Evolutionary conservation across 345 rosid genomes (phyloP).

Genomic region (Hevea brasiliensis): DNA sequence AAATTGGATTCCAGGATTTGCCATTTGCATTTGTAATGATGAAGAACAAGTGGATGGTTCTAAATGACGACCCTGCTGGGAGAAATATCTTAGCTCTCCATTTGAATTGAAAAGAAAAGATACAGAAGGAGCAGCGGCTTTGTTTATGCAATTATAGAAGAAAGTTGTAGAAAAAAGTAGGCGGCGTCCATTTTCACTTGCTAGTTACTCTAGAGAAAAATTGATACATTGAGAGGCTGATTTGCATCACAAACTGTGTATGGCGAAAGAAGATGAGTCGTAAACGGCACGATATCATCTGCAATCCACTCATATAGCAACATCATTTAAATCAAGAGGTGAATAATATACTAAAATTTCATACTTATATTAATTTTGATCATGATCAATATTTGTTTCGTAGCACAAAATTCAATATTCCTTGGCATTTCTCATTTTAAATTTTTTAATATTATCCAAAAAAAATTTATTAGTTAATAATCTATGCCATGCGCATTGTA

Average conservation of each 20-base stretch:
- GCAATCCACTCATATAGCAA: neutral
- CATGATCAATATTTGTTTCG: too few species aligned
- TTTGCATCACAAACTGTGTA: neutral
- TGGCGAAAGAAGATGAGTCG: constrained; percentile 16
- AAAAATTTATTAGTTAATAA: too few species aligned
- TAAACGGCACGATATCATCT: constrained; percentile 30
- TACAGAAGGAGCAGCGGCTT: neutral
- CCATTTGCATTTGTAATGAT: constrained; percentile 12
- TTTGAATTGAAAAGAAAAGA: neutral
- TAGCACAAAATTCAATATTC: too few species aligned
- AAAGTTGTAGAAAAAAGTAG: constrained; percentile 21
- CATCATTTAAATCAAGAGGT: too few species aligned
- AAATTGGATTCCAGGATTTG: constrained; percentile 4
- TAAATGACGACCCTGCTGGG: constrained; percentile 16
- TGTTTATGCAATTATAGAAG: neutral
- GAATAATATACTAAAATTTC: too few species aligned
- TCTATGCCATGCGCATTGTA: too few species aligned
- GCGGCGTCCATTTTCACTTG: constrained; percentile 29
- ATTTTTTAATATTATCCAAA: too few species aligned
- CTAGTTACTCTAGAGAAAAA: neutral
- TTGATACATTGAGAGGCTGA: neutral
- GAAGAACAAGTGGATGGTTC: constrained; percentile 1
- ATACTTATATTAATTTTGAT: too few species aligned
- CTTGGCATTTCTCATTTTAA: too few species aligned
- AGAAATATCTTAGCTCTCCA: constrained; percentile 29